Evolutionary conservation across 192 early-diverging fungal species (phyloP).

Genomic region (Martensiomyces pterosporus): DNA sequence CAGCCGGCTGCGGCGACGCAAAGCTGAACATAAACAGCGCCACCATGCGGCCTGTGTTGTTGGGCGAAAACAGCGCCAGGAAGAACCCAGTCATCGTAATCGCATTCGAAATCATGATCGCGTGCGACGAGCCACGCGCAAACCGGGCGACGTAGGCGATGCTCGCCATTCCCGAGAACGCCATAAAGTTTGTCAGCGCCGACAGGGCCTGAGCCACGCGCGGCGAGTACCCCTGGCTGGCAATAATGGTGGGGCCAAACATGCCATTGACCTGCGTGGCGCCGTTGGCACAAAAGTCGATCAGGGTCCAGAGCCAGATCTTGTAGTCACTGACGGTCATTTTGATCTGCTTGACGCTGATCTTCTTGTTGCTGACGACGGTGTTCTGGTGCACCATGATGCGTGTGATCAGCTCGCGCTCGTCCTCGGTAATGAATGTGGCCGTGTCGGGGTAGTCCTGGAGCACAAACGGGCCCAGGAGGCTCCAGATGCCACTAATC

Average conservation of each 20-base stretch:
- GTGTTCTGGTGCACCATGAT: slow-evolving; percentile 43
- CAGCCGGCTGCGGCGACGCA: slow-evolving; percentile 46
- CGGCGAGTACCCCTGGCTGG: slow-evolving; percentile 37
- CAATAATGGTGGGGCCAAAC: slow-evolving; percentile 46
- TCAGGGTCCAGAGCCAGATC: slow-evolving; percentile 39
- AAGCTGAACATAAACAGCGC: slow-evolving; percentile 46
- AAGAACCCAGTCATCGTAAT: slow-evolving; percentile 28
- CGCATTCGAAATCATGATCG: slow-evolving; percentile 23
- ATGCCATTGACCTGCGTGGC: slow-evolving; percentile 47
- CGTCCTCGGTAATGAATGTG: slow-evolving; percentile 26
- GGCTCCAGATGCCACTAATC: slow-evolving; percentile 29
- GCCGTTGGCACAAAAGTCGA: slow-evolving; percentile 44
- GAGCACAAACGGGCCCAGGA: slow-evolving; percentile 23
- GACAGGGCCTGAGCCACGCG: slow-evolving; percentile 27
- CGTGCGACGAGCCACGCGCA: slow-evolving; percentile 17
- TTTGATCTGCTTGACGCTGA: slow-evolving; percentile 24
- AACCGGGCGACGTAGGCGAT: slow-evolving; percentile 26
- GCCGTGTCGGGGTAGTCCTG: slow-evolving; percentile 41
- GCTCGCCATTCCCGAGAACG: slow-evolving; percentile 32
- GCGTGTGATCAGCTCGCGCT: slow-evolving; percentile 15
- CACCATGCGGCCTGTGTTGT: slow-evolving; percentile 7
- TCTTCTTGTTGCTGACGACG: slow-evolving; percentile 14
- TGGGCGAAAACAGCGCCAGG: slow-evolving; percentile 19
- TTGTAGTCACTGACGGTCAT: slow-evolving; percentile 24
- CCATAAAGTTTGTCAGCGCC: slow-evolving; percentile 45